Base-by-base conservation (phyloP, 371 early-diverging fungal species). In the Globomyces sp. region DNA sequence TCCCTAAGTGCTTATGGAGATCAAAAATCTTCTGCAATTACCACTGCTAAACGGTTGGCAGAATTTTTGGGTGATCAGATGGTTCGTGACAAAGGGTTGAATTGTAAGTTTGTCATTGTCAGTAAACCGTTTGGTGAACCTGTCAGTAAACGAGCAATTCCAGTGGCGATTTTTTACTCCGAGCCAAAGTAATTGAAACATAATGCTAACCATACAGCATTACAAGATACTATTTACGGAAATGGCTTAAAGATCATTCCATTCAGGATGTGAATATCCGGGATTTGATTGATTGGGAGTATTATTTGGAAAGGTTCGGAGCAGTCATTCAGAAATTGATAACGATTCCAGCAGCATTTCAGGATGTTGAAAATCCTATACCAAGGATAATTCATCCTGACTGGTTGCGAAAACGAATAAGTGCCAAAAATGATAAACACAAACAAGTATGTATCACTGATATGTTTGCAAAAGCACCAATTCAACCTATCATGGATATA, bases 261-360 rank as follows among this genome's bases (percentile, higher is more conserved):
- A 57, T 80, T 40, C 76, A 84, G 48, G 83, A 85, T 67, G 85
- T 90, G 75, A 91, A 95, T 73, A 89, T 95, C 71, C 85, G 96
- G 49, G 87, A 89, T 39, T 90, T 99, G 42, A 71, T 99, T 13
- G 99, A 99, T 79, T 99, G 99, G 99, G 80, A 88, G 50, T 99
- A 99, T 77, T 99, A 99, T 74, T 68, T 92, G 63, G 98, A 98
- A 68, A 90, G 99, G 45, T 93, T 99, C 68, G 94, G 93, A 13
- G 88, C 90, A 36, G 94, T 96, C 0, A 91, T 99, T 69, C 96
- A 94, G 72, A 98, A 99, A 74, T 79, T 99, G 49, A 96, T 99
- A 68, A 94, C 98, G 2, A 96, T 99, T 70, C 99, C 99, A 2
- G 99, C 99, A 1, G 94, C 97, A 2, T 91, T 95, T 91, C 99